Percentiles rank a stretch among this genome's conserved stretches.
Evolutionary conservation across 176 grass and related monocot species (phyloP).

Genomic region (Miscanthus lutarioriparius): DNA sequence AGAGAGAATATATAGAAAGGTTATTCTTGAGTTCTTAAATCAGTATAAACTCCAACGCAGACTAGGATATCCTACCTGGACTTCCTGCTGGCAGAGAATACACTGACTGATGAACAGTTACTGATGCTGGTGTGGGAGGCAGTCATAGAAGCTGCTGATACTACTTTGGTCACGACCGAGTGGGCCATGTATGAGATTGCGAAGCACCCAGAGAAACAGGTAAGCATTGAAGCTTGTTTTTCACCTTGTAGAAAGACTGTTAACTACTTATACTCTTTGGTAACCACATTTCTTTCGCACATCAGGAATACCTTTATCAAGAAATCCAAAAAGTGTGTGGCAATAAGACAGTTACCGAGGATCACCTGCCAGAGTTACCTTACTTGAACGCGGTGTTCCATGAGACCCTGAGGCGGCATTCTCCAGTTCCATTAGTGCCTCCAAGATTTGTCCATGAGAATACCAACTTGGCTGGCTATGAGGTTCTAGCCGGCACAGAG

Average conservation of each 20-base stretch:
- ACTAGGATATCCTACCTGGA: conserved; percentile 64
- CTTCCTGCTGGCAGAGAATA: conserved; percentile 60
- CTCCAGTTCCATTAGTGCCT: conserved; percentile 65
- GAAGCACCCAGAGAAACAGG: conserved; percentile 72
- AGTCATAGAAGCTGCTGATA: conserved; percentile 79
- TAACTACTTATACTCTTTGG: not conserved
- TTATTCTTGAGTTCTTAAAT: not conserved
- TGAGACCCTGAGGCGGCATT: conserved; percentile 66
- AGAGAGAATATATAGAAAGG: not conserved
- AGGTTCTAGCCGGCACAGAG: conserved; percentile 57
- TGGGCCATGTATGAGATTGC: conserved; percentile 92
- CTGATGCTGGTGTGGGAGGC: conserved; percentile 66
- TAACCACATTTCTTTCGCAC: not conserved
- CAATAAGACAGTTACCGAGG: conserved; percentile 50
- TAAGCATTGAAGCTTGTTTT: not conserved
- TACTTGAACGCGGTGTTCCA: conserved; percentile 81
- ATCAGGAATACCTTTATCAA: conserved; percentile 61
- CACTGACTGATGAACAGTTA: conserved; percentile 65
- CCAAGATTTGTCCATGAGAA: conserved; percentile 75
- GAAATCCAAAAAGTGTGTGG: conserved; percentile 70
- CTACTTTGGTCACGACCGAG: conserved; percentile 69
- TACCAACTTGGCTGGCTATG: conserved; percentile 61
- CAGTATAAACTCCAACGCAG: conserved; percentile 38
- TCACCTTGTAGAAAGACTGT: conserved; percentile 35
- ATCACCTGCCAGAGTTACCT: conserved; percentile 54